Evolutionary conservation across 257 asterid species (phyloP).

Genomic region (Fraxinus excelsior): DNA sequence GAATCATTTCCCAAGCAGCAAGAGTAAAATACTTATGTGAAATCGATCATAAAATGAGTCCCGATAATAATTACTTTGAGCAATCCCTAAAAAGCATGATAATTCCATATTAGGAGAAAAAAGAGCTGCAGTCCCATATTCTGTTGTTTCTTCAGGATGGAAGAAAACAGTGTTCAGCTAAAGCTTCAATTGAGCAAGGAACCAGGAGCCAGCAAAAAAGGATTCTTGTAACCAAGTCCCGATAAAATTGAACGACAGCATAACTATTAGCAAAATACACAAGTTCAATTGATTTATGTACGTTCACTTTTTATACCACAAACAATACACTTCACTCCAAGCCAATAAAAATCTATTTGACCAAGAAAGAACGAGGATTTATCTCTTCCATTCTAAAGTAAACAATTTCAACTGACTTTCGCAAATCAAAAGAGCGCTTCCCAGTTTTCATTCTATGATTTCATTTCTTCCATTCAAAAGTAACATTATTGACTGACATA

Average conservation of each 20-base stretch:
- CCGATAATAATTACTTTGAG: background rate
- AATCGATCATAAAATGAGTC: background rate
- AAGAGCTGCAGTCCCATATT: background rate
- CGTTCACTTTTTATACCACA: background rate
- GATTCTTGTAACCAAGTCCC: background rate
- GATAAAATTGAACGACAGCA: background rate
- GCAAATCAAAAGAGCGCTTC: background rate
- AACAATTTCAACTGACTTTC: background rate
- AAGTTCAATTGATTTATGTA: background rate
- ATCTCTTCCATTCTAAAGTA: background rate
- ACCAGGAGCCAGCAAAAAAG: background rate
- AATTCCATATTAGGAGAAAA: background rate
- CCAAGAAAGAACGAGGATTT: background rate
- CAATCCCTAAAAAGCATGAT: background rate
- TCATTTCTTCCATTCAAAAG: background rate
- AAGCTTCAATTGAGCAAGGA: background rate
- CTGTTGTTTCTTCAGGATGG: conserved; percentile 2
- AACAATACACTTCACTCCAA: background rate
- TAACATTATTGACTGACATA: background rate
- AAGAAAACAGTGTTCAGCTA: background rate
- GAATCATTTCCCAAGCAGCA: background rate
- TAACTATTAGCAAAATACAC: background rate
- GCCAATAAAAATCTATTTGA: background rate
- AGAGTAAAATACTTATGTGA: background rate
- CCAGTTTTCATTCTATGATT: background rate